Evolutionary conservation across 2,329 filamentous ascomycete genomes (phyloP), one percentile per base, ranked within the genome.

Genomic region (Penicillium sp.): DNA sequence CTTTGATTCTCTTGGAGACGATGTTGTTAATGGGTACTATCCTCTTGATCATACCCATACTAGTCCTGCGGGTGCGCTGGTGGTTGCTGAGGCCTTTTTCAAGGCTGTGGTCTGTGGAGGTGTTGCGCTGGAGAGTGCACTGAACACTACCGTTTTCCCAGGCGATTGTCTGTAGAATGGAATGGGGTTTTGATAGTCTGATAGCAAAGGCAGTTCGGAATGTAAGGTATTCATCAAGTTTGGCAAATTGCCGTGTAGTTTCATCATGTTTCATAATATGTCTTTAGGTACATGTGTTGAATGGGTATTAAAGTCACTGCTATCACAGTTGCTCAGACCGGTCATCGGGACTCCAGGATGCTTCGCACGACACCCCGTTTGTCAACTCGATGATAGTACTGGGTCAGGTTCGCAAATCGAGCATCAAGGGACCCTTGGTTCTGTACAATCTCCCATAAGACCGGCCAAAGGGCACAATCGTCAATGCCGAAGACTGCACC

Each of bases 1-100:
- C 39, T 86, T 82, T 68, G 68, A 80, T 67, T 73, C 75, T 14
- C 65, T 86, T 46, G 84, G 85, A 0, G 73, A 72, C 41, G 58
- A 72, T 0, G 77, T 73, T 3, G 82, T 86, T 26, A 80, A 86
- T 67, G 73, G 75, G 0, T 77, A 80, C 59, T 89, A 81, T 59
- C 83, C 85, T 0, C 77, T 78, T 21, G 85, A 87, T 63, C 85
- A 88, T 69, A 88, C 85, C 0, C 86, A 88, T 68, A 87, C 85
- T 2, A 82, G 79, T 51, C 74, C 82, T 0, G 74, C 72, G 27
- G 82, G 84, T n/a, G 84, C 86, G 1, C 75, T 83, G 57, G 72
- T 81, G 4, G 81, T 84, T 52, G 80, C 84, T 0, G 76, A 82
- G 63, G 80, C 82, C 5, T 88, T 87, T 63, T 80, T 85, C 29